Percentiles rank a stretch among this genome's conserved stretches.
Evolutionary conservation across 164 flowering plant species (phyloP).

Genomic region (Annona cherimola): DNA sequence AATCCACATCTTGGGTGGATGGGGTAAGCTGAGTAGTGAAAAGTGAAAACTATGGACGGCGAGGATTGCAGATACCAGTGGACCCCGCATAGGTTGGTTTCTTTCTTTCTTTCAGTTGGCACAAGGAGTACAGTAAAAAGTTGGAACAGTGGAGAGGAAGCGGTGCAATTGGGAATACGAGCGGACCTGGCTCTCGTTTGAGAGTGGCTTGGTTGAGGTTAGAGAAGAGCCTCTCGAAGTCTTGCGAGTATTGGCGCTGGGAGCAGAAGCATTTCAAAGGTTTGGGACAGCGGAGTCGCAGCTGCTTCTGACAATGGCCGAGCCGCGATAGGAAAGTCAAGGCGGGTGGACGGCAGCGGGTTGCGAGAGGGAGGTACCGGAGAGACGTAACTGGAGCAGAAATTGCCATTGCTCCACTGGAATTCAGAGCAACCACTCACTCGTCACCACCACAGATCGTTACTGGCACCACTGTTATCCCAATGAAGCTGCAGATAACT

Average conservation of each 20-base stretch:
- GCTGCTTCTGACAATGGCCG: not conserved
- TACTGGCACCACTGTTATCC: not conserved
- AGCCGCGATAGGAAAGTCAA: not conserved
- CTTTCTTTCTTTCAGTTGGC: not conserved
- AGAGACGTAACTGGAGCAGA: constrained; percentile 1
- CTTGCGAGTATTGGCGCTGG: constrained; percentile 7
- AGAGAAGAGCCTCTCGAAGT: constrained; percentile 72
- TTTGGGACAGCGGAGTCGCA: constrained; percentile 4
- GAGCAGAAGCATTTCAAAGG: constrained; percentile 12
- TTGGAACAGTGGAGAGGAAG: not conserved
- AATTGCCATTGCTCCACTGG: not conserved
- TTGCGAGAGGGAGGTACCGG: not conserved
- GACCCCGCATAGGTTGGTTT: too few species aligned
- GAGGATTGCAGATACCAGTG: not conserved
- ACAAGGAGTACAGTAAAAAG: not conserved
- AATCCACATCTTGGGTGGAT: not conserved
- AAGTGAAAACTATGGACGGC: not conserved
- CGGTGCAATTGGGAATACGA: not conserved
- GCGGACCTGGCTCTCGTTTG: constrained; percentile 70
- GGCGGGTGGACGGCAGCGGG: not conserved
- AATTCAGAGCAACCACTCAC: too few species aligned
- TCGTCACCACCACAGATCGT: not conserved
- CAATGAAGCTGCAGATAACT: too few species aligned
- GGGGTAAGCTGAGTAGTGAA: not conserved
- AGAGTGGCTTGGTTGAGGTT: constrained; percentile 75